Percentiles rank a stretch among this genome's conserved stretches.
These are phyloP conservation scores for Penicillium sp. DNA, from an alignment of 2,329 filamentous ascomycete species.

Conservation along the genomic window DNA sequence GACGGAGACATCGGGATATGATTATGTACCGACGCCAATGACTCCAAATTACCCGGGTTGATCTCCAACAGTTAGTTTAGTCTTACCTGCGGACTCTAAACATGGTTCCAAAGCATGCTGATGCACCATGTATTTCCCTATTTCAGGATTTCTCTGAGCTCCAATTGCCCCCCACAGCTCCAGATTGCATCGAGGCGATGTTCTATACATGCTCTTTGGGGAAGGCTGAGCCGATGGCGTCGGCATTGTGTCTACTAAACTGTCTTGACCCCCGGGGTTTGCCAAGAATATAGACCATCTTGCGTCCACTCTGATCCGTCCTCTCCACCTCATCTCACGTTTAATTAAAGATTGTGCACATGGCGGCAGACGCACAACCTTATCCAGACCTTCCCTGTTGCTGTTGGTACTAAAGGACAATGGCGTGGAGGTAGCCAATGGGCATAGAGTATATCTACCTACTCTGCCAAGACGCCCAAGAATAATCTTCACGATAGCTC, in stretches of 20 bases:
- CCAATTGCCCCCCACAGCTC: neutral
- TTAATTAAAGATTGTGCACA: neutral
- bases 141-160: neutral
- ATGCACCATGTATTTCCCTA: neutral
- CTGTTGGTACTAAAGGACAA: too few species aligned
- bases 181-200: neutral
- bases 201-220: neutral
- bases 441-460: too few species aligned
- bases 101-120: neutral
- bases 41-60: neutral
- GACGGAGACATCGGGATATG: neutral
- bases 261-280: neutral
- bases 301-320: neutral
- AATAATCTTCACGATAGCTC: neutral
- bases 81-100: neutral
- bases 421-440: neutral
- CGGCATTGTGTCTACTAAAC: neutral
- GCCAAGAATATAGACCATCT: neutral
- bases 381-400: neutral
- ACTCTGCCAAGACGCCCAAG: neutral
- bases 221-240: neutral
- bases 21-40: neutral
- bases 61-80: conserved; percentile 4
- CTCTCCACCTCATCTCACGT: neutral
- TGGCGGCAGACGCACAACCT: neutral